Base-by-base conservation (phyloP, 306 rosid species). In the Geum urbanum region DNA sequence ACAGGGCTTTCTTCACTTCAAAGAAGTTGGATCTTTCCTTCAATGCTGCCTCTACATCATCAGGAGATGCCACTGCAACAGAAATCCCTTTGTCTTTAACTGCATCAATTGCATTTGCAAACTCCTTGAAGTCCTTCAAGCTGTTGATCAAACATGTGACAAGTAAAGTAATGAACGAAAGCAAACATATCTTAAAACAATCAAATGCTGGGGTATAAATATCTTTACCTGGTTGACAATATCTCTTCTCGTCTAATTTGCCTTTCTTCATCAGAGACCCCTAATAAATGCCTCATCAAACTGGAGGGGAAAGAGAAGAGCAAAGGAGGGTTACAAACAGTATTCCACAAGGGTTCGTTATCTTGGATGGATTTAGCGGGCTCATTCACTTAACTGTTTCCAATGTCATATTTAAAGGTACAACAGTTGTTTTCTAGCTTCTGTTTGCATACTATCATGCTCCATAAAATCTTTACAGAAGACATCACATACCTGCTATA, bases 51-150 rank as follows among this genome's bases (percentile, higher is more conserved):
- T 94, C 88, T 35, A 94, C 89, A 48, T 94, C 99, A 63, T 89
- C 95, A 0, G 86, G 89, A 50, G 95, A 94, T 50, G 99, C 97
- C 75, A 94, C 99, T n/a, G 95, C 97, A 63, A 91, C 97, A 84
- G 86, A 86, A 9, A 87, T 87, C 45, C 97, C 99, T 83, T 86
- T 94, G 69, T 86, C 82, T 82, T 79, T 94, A 14, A 88, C 92
- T 11, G 87, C 84, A 69, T 91, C 97, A 75, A 91, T 73, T 43
- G 87, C 95, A 12, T 79, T 83, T 20, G 76, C 83, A 71, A 94
- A 94, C 54, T 84, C 85, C 77, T 78, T 87, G 86, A 91, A 94
- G 88, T 94, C 91, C 83, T 91, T 86, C 96, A 87, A 53, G 47
- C 99, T 94, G 95, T 54, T 15, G 68, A 54, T 68, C 50, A 57